Evolutionary conservation across 192 early-diverging fungal genomes (phyloP).

Genomic region (Backusella psychrophila): DNA sequence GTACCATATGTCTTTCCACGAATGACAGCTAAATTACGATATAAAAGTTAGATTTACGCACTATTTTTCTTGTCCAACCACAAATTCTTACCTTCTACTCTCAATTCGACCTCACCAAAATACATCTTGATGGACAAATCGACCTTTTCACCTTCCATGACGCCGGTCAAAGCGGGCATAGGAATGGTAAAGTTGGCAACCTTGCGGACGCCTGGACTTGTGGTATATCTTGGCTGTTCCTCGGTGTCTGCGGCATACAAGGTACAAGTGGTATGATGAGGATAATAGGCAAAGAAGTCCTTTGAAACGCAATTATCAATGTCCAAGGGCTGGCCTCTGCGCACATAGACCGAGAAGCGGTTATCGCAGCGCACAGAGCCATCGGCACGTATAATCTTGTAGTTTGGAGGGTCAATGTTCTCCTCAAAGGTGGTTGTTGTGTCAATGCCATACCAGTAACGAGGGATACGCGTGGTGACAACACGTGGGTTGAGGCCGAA

Average conservation of each 20-base stretch:
- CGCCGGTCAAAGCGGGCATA: slow-evolving; percentile 39
- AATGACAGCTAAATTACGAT: slow-evolving; percentile 31
- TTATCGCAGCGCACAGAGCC: slow-evolving; percentile 52
- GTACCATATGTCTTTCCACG: slow-evolving; percentile 43
- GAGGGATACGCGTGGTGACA: slow-evolving; percentile 47
- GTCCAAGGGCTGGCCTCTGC: slow-evolving; percentile 34
- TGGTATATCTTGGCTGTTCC: slow-evolving; percentile 38
- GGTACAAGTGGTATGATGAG: slow-evolving; percentile 43
- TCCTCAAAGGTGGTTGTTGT: slow-evolving; percentile 51
- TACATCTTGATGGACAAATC: slow-evolving; percentile 43
- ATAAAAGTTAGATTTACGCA: background rate
- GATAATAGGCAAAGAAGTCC: slow-evolving; percentile 42
- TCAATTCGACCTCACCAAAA: slow-evolving; percentile 42
- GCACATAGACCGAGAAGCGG: slow-evolving; percentile 51
- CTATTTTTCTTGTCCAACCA: background rate
- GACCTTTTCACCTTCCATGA: slow-evolving; percentile 38
- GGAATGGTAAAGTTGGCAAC: slow-evolving; percentile 43
- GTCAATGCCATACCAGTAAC: slow-evolving; percentile 54
- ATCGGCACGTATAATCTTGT: slow-evolving; percentile 48
- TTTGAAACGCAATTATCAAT: slow-evolving; percentile 41
- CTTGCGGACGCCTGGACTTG: slow-evolving; percentile 38
- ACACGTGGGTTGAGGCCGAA: slow-evolving; percentile 52
- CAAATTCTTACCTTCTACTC: slow-evolving; percentile 34
- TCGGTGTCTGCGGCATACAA: slow-evolving; percentile 38
- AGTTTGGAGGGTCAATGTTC: slow-evolving; percentile 44